Evolutionary conservation across 2,329 filamentous ascomycete species (phyloP).

Genomic region (Calcarisporium arbuscula): DNA sequence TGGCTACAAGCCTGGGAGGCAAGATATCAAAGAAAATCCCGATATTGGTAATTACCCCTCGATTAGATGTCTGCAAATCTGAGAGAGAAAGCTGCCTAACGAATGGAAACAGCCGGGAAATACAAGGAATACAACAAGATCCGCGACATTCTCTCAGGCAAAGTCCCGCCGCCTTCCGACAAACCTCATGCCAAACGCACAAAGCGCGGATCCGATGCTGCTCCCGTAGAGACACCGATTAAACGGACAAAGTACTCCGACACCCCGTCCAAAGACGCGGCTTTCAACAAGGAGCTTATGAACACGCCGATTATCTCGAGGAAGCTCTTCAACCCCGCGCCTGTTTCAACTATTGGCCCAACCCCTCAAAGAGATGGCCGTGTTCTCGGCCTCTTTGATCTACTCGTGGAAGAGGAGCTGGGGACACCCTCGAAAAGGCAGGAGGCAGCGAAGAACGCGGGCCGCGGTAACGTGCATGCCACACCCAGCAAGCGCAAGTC

Average conservation of each 20-base stretch:
- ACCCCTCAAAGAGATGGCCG: conserved; percentile 75
- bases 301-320: conserved; percentile 51
- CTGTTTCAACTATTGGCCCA: conserved; percentile 61
- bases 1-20: conserved; percentile 62
- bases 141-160: conserved; percentile 52
- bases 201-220: conserved; percentile 36
- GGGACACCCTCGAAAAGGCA: conserved; percentile 42
- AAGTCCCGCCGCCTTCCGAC: conserved; percentile 33
- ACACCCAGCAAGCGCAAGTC: conserved; percentile 42
- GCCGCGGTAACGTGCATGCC: conserved; percentile 19
- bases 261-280: conserved; percentile 39
- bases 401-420: conserved; percentile 47
- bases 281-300: conserved; percentile 35
- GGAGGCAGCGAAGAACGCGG: conserved; percentile 13
- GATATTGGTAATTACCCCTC: conserved; percentile 52
- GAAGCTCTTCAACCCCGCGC: conserved; percentile 53
- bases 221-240: conserved; percentile 38
- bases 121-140: conserved; percentile 71
- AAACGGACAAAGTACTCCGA: conserved; percentile 42
- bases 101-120: conserved; percentile 50
- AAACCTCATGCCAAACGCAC: conserved; percentile 18
- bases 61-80: background rate
- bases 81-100: background rate
- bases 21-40: conserved; percentile 70
- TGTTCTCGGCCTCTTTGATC: conserved; percentile 71